Base-by-base conservation (phyloP, 2,329 filamentous ascomycete species). In the Colletotrichum lindemuthianum region DNA sequence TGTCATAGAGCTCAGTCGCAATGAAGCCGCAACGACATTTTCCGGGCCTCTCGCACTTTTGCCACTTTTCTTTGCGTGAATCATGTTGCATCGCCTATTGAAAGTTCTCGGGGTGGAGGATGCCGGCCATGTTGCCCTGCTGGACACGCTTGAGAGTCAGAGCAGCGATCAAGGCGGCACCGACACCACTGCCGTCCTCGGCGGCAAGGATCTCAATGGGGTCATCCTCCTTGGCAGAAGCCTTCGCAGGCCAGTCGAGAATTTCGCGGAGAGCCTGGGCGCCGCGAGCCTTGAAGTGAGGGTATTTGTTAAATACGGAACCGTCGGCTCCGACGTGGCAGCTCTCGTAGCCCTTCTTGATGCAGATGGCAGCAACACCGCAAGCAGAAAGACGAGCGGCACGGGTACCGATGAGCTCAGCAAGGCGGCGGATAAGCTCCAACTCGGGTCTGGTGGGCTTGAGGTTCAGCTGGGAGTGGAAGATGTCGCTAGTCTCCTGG, bases 301-400 rank as follows among this genome's bases (percentile, higher is more conserved):
- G 96, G 81, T 99, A 99, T 78, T 98, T 98, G 86, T 97, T 97
- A 84, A 99, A 99, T 59, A 99, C 95, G 15, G 92, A 97, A 41
- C 96, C 96, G 75, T 99, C 96, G 55, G 96, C 96, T 72, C 96
- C 96, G 45, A 99, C 96, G 78, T 98, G 96, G 82, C 92, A 97
- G 41, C 87, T 86, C 74, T 91, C 81, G 78, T 94, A 95, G 70
- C 88, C 86, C 87, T 97, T 98, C 89, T 98, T 98, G 82, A 90
- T 96, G 86, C 92, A 93, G 74, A 99, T 97, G 63, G 95, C 96
- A 11, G 95, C 93, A 59, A 99, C 92, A 79, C 96, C 96, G 74
- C 96, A 98, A 33, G 95, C 90, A 13, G 94, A 97, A 57, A 99
- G 87, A 67, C 96, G 92, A 50, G 96, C 96, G 36, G 94, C 93